These are phyloP conservation scores for Coemansia interrupta DNA, from an alignment of 192 early-diverging fungal genomes.

Conservation along the genomic window DNA sequence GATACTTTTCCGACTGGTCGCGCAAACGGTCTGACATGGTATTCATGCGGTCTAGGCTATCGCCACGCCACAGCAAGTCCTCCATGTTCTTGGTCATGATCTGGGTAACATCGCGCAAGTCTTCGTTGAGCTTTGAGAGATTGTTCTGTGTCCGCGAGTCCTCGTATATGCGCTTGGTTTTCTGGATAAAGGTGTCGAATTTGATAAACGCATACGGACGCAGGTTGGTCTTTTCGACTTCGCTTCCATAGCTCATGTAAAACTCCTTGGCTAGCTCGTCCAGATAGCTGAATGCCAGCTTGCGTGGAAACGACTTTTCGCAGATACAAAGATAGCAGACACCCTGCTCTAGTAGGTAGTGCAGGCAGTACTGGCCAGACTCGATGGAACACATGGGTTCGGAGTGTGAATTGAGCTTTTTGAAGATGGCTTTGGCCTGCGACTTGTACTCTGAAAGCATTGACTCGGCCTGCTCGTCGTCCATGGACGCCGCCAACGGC, in stretches of 20 bases:
- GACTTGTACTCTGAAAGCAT: constrained; percentile 90
- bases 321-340: constrained; percentile 94
- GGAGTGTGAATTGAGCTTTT: constrained; percentile 77
- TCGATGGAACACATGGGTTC: constrained; percentile 94
- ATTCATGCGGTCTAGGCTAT: constrained; percentile 75
- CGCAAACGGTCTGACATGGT: constrained; percentile 63
- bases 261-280: constrained; percentile 96
- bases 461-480: constrained; percentile 77
- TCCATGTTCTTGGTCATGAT: constrained; percentile 99
- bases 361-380: constrained; percentile 82
- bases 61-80: constrained; percentile 88
- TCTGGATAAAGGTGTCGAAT: constrained; percentile 98
- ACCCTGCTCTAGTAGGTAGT: constrained; percentile 92
- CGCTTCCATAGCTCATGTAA: constrained; percentile 84
- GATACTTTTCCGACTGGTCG: constrained; percentile 77
- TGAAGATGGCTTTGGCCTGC: constrained; percentile 92
- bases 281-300: constrained; percentile 91
- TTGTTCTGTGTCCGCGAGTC: constrained; percentile 91
- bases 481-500: constrained; percentile 91
- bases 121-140: constrained; percentile 89
- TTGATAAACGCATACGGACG: constrained; percentile 97
- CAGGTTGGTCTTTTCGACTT: constrained; percentile 75
- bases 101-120: constrained; percentile 90
- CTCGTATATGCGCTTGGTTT: constrained; percentile 94
- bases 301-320: constrained; percentile 86